Base-by-base conservation (phyloP, 257 asterid genomes). In the Petunia secreta region DNA sequence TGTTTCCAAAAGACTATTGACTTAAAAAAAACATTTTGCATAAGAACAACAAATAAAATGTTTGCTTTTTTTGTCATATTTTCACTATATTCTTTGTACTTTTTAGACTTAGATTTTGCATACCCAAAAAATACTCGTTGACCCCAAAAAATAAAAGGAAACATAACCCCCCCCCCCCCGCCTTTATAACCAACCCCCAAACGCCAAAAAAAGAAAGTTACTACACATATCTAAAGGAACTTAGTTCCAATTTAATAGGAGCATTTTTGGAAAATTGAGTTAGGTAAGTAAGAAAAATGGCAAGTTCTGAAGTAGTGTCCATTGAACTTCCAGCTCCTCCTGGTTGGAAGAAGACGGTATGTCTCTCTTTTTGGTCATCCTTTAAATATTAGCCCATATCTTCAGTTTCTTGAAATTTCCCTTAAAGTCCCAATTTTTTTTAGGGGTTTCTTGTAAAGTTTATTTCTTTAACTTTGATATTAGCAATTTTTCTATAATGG, bases 271-370 rank as follows among this genome's bases (percentile, higher is more conserved):
- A 53, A 8, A 67, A 67, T 16, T 16, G 16, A 40, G 25, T 1
- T 43, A 8, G 75, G n/a, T 44, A 25, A 25, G 25, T 25, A 25
- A 25, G 76, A 9, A 39, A 71, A 71, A 71, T 71, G 77, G 77
- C 77, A 5, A 71, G 50, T 10, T 48, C 60, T 75, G 67, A 75
- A 75, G 66, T 54, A 54, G 54, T 75, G n/a, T 75, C 80, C 8
- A 54, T 75, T 39, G 80, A 75, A 44, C 67, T 75, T 39, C 67
- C 80, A 38, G 80, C 80, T 39, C 80, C 80, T 39, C 15, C 67
- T 39, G 67, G 80, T 8, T 75, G 80, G 80, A 75, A 41, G 53
- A 75, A 75, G n/a, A 75, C 38, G 80, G 80, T 75, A 55, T 40
- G 4, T 54, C 16, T 7, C 6, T 75, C 8, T n/a, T 14, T 75